Percentiles rank a stretch among this genome's conserved stretches.
Evolutionary conservation across 345 rosid genomes (phyloP).

Genomic region (Brassica cretica): DNA sequence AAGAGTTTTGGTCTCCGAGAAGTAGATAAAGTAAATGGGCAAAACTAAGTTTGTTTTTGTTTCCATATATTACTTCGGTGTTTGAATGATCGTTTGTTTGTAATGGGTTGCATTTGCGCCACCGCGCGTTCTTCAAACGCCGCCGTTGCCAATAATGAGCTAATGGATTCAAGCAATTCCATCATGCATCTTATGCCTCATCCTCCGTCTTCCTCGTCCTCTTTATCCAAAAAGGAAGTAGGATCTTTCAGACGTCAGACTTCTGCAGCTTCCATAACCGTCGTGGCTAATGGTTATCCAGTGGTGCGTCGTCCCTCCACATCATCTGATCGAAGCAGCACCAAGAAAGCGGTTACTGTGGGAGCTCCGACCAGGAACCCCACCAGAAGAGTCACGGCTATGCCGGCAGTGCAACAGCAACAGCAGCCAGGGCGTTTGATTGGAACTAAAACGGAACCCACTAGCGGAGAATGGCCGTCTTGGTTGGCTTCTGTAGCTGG

Average conservation of each 20-base stretch:
- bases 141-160: slow-evolving; percentile 28
- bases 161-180: slow-evolving; percentile 38
- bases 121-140: slow-evolving; percentile 40
- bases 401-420: slow-evolving; percentile 20
- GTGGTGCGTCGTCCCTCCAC: slow-evolving; percentile 34
- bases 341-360: slow-evolving; percentile 9
- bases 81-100: slow-evolving; percentile 29
- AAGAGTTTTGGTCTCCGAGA: slow-evolving; percentile 27
- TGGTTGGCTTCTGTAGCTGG: slow-evolving; percentile 43
- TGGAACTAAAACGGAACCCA: neutral
- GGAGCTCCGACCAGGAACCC: slow-evolving; percentile 19
- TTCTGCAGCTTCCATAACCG: slow-evolving; percentile 35
- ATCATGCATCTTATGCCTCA: slow-evolving; percentile 30
- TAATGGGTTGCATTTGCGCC: slow-evolving; percentile 43
- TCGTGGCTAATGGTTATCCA: slow-evolving; percentile 28
- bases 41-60: neutral
- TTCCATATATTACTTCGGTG: neutral
- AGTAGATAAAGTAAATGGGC: neutral
- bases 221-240: slow-evolving; percentile 29
- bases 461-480: slow-evolving; percentile 36
- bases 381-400: slow-evolving; percentile 22
- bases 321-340: slow-evolving; percentile 24
- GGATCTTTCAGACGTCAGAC: slow-evolving; percentile 24
- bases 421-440: slow-evolving; percentile 17
- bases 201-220: slow-evolving; percentile 10